Evolutionary conservation across 106 monocot genomes (phyloP), one percentile per base, ranked within the genome.

Genomic region (Chionographis japonica): DNA sequence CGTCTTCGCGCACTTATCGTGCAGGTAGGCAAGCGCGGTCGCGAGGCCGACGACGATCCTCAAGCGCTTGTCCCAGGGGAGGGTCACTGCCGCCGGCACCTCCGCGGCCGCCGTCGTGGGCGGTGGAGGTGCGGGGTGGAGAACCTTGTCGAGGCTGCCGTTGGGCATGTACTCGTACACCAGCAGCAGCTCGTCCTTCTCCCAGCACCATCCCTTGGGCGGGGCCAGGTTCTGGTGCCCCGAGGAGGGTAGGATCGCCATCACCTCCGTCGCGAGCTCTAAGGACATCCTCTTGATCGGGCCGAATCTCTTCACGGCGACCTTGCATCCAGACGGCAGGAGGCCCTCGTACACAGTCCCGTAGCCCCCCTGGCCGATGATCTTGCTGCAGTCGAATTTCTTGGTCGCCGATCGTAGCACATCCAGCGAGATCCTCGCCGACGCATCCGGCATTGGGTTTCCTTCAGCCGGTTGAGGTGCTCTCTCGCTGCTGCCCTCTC

Each of bases 101-200:
- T 64, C 35, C 41, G 57, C 38, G 35, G 39, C 40, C 78, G 73
- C 35, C 37, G 5, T 68, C 7, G 14, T 78, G 53, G 19, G 38
- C 19, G 12, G 3, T 1, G n/a, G n/a, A n/a, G n/a, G n/a, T 2
- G 12, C 13, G 3, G 51, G 17, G 14, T 4, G 54, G 54, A 54
- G 12, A 14, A n/a, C 15, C 14, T 15, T 15, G 15, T 77, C 64
- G 12, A 89, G 66, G 72, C 76, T 89, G 36, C 79, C 67, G 60
- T 79, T 79, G 51, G 78, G 75, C 75, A 89, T 69, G 78, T 73
- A 85, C 75, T 88, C 88, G 56, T 80, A 83, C 9, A 86, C 86
- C 10, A 86, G 63, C 36, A 82, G 59, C 20, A 79, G 68, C 61
- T 79, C 79, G 51, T 68, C 62, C 4, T 56, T 36, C 15, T 73